These are phyloP conservation scores for Aegilops bicornis DNA, from an alignment of 176 grass and related monocot genomes.

Conservation along the genomic window DNA sequence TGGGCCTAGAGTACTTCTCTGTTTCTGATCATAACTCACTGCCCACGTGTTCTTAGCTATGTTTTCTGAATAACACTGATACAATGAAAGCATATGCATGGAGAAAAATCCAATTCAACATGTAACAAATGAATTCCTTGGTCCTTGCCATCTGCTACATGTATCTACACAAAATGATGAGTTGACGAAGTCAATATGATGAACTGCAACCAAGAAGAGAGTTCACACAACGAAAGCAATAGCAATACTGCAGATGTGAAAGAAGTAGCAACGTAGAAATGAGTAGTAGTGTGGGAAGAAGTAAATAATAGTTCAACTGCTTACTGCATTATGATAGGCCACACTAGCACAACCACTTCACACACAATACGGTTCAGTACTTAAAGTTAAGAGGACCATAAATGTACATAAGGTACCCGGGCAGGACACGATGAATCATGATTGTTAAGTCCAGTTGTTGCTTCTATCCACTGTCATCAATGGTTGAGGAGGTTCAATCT, in stretches of 20 bases:
- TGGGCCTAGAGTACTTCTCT: slow-evolving; percentile 5
- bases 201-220: neutral
- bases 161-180: neutral
- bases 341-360: neutral
- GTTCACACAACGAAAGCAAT: neutral
- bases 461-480: neutral
- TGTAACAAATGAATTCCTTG: slow-evolving; percentile 1
- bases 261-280: slow-evolving; percentile 5
- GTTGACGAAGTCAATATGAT: neutral
- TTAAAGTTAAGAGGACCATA: neutral
- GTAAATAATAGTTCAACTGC: neutral
- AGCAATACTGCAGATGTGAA: neutral
- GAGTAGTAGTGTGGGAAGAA: neutral
- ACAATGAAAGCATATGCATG: neutral
- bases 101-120: neutral
- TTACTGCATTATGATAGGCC: neutral
- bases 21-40: neutral
- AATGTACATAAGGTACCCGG: neutral
- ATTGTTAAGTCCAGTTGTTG: neutral
- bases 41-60: neutral
- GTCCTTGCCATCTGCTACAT: neutral
- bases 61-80: neutral
- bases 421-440: neutral
- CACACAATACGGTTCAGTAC: neutral
- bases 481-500: neutral